phyloP scores from a whole-genome alignment of 148 eudicot species.

The Fallopia convolvulus region DNA sequence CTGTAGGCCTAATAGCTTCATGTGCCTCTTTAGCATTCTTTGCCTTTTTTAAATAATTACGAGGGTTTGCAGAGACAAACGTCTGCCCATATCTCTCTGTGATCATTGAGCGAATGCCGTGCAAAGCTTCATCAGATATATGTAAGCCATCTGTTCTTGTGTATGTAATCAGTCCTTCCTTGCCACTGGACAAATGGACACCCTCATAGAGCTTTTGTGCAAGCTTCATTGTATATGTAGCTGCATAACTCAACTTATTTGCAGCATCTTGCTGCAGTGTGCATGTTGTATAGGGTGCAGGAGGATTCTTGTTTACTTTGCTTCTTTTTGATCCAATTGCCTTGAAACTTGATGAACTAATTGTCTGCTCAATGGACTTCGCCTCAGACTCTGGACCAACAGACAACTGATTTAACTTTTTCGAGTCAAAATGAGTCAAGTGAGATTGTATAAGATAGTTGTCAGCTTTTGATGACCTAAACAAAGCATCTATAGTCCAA shows the following conservation, averaged over 20 bases:
- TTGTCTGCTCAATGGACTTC: slow-evolving; percentile 38
- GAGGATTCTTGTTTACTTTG: slow-evolving; percentile 57
- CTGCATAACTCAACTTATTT: slow-evolving; percentile 62
- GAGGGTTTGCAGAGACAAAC: slow-evolving; percentile 47
- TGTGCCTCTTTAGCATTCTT: slow-evolving; percentile 99
- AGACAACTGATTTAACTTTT: slow-evolving; percentile 62
- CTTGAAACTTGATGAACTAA: slow-evolving; percentile 43
- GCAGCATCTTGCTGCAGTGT: slow-evolving; percentile 99
- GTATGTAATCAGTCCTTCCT: slow-evolving; percentile 83
- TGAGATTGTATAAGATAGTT: slow-evolving; percentile 35
- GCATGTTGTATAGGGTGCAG: slow-evolving; percentile 79
- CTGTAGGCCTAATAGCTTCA: slow-evolving; percentile 95
- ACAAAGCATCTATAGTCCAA: slow-evolving; percentile 71
- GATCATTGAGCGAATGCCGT: slow-evolving; percentile 54
- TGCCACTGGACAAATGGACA: slow-evolving; percentile 49
- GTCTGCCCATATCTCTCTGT: slow-evolving; percentile 56
- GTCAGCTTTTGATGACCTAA: slow-evolving; percentile 25
- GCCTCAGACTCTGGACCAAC: slow-evolving; percentile 55
- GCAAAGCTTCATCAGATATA: slow-evolving; percentile 71
- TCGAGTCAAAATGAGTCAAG: slow-evolving; percentile 62
- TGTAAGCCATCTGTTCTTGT: slow-evolving; percentile 94
- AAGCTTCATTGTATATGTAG: slow-evolving; percentile 78
- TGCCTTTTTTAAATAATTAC: slow-evolving; percentile 75
- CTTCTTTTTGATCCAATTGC: slow-evolving; percentile 46
- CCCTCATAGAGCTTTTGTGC: slow-evolving; percentile 98